Base-by-base conservation (phyloP, 1,139 yeast genomes). In the Suhomyces taliae region DNA sequence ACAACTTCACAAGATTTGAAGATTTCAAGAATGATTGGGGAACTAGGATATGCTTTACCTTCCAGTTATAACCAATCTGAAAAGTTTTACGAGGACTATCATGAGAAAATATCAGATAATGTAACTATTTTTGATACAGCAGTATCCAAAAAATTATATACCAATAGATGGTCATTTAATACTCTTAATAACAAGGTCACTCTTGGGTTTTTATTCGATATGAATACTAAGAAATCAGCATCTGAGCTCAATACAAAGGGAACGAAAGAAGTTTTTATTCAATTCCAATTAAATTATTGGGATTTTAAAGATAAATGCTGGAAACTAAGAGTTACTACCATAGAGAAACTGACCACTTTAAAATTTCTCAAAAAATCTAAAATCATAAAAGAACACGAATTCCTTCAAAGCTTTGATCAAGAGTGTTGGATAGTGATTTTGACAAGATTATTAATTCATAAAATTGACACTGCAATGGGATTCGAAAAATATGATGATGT, bases 111-210 rank as follows among this genome's bases (percentile, higher is more conserved):
- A 1, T 64, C 76, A 2, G 79, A 74, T 50, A 61, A 62, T 5
- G 41, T 70, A 10, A 60, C 66, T 2, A 51, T 52, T 15, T 74
- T 63, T 51, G 78, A 73, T 48, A 63, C 74, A 1, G 54, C 66
- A 5, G 53, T 60, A 27, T 59, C 62, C 32, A 67, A 66, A 48
- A 61, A 59, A 40, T 53, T 57, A 14, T 70, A 68, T 51, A 72
- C 79, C 9, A 72, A 74, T 48, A 60, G 58, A 34, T 71, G 77
- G 76, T 50, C 50, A 29, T 64, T 71, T 48, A 70, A 67, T 44
- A 43, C 41, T 14, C 39, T 70, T 7, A 35, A 47, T 0, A 24
- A 37, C 1, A 39, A 48, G 4, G 72, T 69, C 40, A 60, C 74
- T 0, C 15, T 70, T 9, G 63, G 70, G 0, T 26, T 73, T 2